These are phyloP conservation scores for Calonectria pseudoreteaudii DNA, from an alignment of 2,329 filamentous ascomycete species.

Conservation along the genomic window DNA sequence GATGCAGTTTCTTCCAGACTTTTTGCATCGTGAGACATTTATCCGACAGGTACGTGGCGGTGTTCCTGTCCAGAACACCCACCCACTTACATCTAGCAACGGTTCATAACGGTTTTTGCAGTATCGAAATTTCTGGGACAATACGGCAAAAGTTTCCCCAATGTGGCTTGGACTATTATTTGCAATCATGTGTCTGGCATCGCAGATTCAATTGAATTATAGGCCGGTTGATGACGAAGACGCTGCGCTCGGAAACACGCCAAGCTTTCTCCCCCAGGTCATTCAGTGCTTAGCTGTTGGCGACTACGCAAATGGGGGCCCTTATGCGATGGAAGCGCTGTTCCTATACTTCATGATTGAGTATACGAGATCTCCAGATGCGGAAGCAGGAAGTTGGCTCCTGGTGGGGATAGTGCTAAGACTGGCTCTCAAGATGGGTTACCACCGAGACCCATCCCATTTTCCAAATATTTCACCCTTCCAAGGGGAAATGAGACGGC, in stretches of 20 bases:
- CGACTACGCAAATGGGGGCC: constrained; percentile 16
- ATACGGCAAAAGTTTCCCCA: not conserved
- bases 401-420: constrained; percentile 6
- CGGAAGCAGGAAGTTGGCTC: constrained; percentile 13
- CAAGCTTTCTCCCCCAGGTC: constrained; percentile 1
- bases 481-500: constrained; percentile 20
- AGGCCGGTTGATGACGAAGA: not conserved
- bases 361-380: constrained; percentile 10
- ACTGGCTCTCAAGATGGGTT: constrained; percentile 20
- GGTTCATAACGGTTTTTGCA: not conserved
- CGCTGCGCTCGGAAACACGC: not conserved
- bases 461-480: constrained; percentile 8
- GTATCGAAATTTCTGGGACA: constrained; percentile 19
- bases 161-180: constrained; percentile 22
- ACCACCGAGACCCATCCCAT: constrained; percentile 21
- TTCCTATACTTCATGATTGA: constrained; percentile 18
- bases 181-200: constrained; percentile 9
- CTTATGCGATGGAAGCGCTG: constrained; percentile 12
- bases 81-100: not conserved
- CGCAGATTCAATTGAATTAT: not conserved
- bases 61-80: not conserved
- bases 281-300: constrained; percentile 13
- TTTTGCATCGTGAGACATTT: constrained; percentile 9
- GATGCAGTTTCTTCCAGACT: not conserved
- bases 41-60: constrained; percentile 1